Percentiles rank a stretch among this genome's conserved stretches.
phyloP scores from a whole-genome alignment of 108 stramenopile genomes.

The Asterionellopsis glacialis region DNA sequence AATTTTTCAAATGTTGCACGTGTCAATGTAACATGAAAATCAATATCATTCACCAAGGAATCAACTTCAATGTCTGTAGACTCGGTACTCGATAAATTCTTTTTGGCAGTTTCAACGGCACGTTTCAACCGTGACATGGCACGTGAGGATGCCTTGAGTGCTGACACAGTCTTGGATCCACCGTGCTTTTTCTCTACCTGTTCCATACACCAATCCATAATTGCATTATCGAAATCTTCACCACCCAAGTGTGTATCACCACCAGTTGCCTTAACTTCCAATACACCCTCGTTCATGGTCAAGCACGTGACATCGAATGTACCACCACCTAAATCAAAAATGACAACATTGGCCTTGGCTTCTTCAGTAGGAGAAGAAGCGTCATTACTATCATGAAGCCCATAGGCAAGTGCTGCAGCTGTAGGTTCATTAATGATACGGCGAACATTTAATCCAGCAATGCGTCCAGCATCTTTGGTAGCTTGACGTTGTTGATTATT shows the following conservation, averaged over 20 bases:
- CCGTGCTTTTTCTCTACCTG: slow-evolving; percentile 54
- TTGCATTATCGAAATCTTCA: slow-evolving; percentile 90
- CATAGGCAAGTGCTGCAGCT: slow-evolving; percentile 67
- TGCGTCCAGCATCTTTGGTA: slow-evolving; percentile 74
- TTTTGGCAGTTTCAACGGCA: slow-evolving; percentile 75
- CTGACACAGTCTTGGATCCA: slow-evolving; percentile 33
- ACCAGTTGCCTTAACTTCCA: slow-evolving; percentile 88
- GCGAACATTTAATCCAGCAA: slow-evolving; percentile 57
- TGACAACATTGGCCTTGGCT: slow-evolving; percentile 54
- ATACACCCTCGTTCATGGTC: slow-evolving; percentile 59
- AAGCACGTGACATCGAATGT: slow-evolving; percentile 69
- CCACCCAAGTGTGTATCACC: slow-evolving; percentile 91
- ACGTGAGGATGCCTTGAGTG: slow-evolving; percentile 32
- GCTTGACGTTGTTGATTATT: slow-evolving; percentile 89
- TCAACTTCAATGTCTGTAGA: slow-evolving; percentile 57
- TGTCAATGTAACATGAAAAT: slow-evolving; percentile 36
- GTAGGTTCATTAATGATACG: slow-evolving; percentile 80
- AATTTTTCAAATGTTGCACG: slow-evolving; percentile 50
- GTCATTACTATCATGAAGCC: slow-evolving; percentile 39
- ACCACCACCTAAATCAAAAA: slow-evolving; percentile 82
- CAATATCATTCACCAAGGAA: slow-evolving; percentile 32
- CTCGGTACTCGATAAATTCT: slow-evolving; percentile 28
- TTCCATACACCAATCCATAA: slow-evolving; percentile 81
- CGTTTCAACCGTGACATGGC: slow-evolving; percentile 67
- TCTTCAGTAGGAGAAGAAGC: neutral